Percentiles rank a stretch among this genome's conserved stretches.
Conservation (phyloP, 257 asterid genomes). For the Osmanthus fragrans region DNA sequence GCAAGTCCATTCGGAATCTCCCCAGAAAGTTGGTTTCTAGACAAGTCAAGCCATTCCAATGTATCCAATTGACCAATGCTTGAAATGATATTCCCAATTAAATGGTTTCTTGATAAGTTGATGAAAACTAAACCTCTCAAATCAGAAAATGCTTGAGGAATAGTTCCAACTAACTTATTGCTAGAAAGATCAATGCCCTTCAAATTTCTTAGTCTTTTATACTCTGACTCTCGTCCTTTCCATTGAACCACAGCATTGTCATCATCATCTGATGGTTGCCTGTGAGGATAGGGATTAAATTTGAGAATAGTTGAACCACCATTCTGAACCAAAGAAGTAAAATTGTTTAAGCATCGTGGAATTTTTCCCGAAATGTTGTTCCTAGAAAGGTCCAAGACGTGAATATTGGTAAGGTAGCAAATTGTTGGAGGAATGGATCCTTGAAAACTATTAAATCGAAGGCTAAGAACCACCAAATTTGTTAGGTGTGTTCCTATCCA, state of each 20-base stretch:
- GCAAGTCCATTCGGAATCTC: slow-evolving; percentile 30
- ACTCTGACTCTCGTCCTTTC: too few relatives aligned
- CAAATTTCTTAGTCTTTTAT: too few relatives aligned
- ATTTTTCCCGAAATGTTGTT: slow-evolving; percentile 25
- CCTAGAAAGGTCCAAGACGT: slow-evolving; percentile 32
- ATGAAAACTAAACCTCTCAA: slow-evolving; percentile 12
- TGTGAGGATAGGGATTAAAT: too few relatives aligned
- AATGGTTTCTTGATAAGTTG: slow-evolving; percentile 33
- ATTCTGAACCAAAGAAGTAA: slow-evolving; percentile 6
- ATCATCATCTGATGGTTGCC: slow-evolving; percentile 17
- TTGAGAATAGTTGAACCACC: too few relatives aligned
- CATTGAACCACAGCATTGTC: too few relatives aligned
- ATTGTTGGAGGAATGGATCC: slow-evolving; percentile 28
- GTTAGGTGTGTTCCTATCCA: slow-evolving; percentile 13
- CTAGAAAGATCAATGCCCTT: too few relatives aligned
- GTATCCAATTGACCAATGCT: slow-evolving; percentile 29
- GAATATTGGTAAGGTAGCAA: slow-evolving; percentile 16
- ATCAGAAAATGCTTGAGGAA: too few relatives aligned
- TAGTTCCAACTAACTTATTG: too few relatives aligned
- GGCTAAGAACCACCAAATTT: not conserved
- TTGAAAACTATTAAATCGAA: slow-evolving; percentile 18
- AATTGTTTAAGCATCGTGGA: slow-evolving; percentile 9
- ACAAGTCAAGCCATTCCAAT: slow-evolving; percentile 39
- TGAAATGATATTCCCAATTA: slow-evolving; percentile 27
- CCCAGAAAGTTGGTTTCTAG: slow-evolving; percentile 35